A percentile compares a stretch with the other conserved stretches of the same genome.
phyloP scores from a whole-genome alignment of 805 yeast genomes.

The Candida dendrica region DNA sequence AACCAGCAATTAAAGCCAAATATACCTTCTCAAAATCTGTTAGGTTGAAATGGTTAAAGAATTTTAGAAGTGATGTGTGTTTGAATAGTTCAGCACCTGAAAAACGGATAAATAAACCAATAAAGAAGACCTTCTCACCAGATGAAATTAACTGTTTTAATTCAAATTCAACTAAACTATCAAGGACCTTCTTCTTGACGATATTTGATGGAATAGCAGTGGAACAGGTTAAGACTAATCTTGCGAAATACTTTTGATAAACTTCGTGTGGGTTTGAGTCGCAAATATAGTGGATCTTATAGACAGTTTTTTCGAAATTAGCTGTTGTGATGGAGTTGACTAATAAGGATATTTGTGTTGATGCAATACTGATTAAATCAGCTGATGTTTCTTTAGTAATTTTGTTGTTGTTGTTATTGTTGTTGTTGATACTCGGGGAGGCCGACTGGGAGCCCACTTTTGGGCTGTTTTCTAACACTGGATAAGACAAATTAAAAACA shows the following conservation, averaged over 20 bases:
- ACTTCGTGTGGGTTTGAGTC: slow-evolving; percentile 26
- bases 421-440: background rate
- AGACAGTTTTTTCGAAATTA: slow-evolving; percentile 31
- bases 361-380: slow-evolving; percentile 26
- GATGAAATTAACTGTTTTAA: slow-evolving; percentile 12
- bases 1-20: slow-evolving; percentile 10
- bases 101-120: slow-evolving; percentile 8
- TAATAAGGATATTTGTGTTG: slow-evolving; percentile 48
- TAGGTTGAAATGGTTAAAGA: slow-evolving; percentile 22
- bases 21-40: slow-evolving; percentile 15
- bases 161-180: slow-evolving; percentile 18
- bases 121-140: slow-evolving; percentile 9
- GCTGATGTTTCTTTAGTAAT: slow-evolving; percentile 3
- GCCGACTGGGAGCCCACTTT: slow-evolving; percentile 9
- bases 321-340: slow-evolving; percentile 34
- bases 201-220: slow-evolving; percentile 16
- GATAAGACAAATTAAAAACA: background rate
- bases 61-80: slow-evolving; percentile 22
- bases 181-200: slow-evolving; percentile 10
- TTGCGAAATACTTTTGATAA: slow-evolving; percentile 24
- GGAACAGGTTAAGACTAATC: slow-evolving; percentile 25
- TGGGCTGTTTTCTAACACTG: slow-evolving; percentile 7
- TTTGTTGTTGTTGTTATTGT: background rate
- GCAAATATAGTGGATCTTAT: slow-evolving; percentile 42
- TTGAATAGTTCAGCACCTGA: slow-evolving; percentile 22